Percentiles rank a stretch among this genome's conserved stretches.
phyloP scores from a whole-genome alignment of 2,329 filamentous ascomycete species.

The Cercospora sesami region DNA sequence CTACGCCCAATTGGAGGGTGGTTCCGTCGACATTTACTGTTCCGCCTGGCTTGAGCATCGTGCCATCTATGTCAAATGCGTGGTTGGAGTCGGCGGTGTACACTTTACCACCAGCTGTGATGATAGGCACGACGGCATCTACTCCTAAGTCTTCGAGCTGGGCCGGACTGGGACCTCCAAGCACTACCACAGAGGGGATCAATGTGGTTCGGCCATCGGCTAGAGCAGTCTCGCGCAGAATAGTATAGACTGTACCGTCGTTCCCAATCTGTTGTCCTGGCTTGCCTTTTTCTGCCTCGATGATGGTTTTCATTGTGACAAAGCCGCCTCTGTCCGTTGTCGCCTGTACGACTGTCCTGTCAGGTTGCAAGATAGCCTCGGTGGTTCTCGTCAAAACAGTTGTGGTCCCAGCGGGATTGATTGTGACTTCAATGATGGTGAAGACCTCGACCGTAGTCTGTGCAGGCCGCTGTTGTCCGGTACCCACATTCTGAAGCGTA shows the following conservation, averaged over 20 bases:
- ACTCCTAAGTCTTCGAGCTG: neutral
- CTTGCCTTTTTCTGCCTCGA: neutral
- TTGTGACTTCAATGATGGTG: slow-evolving; percentile 6
- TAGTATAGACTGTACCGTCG: neutral
- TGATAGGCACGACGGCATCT: neutral
- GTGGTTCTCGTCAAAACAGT: neutral
- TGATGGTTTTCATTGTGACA: slow-evolving; percentile 1
- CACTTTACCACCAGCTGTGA: neutral
- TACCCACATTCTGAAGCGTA: neutral
- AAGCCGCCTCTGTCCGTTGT: neutral
- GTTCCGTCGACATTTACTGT: neutral
- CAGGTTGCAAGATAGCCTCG: slow-evolving; percentile 3
- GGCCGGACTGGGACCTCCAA: neutral
- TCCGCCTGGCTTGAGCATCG: neutral
- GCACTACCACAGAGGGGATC: neutral
- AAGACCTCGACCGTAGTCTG: neutral
- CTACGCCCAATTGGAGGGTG: neutral
- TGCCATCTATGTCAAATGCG: neutral
- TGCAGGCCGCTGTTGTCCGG: neutral
- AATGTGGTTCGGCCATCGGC: neutral
- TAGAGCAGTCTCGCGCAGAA: slow-evolving; percentile 1
- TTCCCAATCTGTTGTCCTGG: neutral
- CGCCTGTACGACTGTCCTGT: neutral
- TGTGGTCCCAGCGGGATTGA: neutral
- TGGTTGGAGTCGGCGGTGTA: neutral